Conservation (phyloP, 2,329 filamentous ascomycete species). For the Aspergillus pseudoviridinutans region DNA sequence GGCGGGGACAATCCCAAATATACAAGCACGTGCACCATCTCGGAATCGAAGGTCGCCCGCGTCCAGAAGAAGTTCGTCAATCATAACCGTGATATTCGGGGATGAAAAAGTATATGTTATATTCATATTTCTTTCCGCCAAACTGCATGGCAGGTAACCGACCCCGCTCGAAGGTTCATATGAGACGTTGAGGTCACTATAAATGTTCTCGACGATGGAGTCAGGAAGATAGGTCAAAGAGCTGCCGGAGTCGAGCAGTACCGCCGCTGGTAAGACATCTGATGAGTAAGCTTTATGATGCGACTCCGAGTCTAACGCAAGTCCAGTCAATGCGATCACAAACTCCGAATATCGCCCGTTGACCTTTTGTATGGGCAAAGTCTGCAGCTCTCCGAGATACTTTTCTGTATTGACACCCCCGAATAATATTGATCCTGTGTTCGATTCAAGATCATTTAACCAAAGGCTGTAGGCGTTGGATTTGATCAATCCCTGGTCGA, state of each 20-base stretch:
- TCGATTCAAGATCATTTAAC: conserved; percentile 67
- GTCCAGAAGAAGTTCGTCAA: conserved; percentile 55
- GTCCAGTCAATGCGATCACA: conserved; percentile 62
- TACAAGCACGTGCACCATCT: conserved; percentile 36
- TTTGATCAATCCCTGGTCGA: conserved; percentile 56
- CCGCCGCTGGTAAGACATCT: conserved; percentile 36
- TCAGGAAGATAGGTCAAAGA: conserved; percentile 39
- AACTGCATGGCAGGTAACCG: conserved; percentile 52
- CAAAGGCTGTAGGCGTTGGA: conserved; percentile 71
- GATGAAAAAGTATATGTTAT: conserved; percentile 57
- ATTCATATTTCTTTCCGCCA: conserved; percentile 46
- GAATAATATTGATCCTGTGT: conserved; percentile 66
- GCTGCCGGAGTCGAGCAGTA: conserved; percentile 39
- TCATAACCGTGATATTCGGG: conserved; percentile 51
- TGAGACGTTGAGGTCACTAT: conserved; percentile 54
- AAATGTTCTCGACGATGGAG: conserved; percentile 45
- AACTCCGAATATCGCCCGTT: conserved; percentile 58
- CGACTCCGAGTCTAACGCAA: conserved; percentile 41
- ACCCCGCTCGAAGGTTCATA: conserved; percentile 53
- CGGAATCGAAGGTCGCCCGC: conserved; percentile 38
- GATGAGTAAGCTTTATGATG: conserved; percentile 27
- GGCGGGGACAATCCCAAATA: conserved; percentile 51
- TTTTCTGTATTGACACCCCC: conserved; percentile 68
- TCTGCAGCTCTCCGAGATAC: conserved; percentile 60
- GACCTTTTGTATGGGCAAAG: conserved; percentile 60